Evolutionary conservation across 768 basidiomycete genomes (phyloP).

Genomic region (Cystobasidium tubakii): DNA sequence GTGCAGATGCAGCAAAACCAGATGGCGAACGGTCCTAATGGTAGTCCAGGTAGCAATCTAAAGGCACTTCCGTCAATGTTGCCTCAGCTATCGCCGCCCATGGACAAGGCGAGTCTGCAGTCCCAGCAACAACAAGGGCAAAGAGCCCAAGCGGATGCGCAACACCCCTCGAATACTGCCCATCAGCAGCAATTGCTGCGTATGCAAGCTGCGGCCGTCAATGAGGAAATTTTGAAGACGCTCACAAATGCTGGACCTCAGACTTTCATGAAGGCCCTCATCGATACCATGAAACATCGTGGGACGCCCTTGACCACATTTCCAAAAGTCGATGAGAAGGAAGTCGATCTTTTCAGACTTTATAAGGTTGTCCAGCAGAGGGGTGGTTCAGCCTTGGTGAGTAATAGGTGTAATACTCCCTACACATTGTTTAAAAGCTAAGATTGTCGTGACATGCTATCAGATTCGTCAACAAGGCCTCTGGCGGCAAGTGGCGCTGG

Average conservation of each 20-base stretch:
- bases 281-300: constrained; percentile 44
- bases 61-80: constrained; percentile 40
- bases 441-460: not conserved
- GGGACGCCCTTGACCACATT: constrained; percentile 43
- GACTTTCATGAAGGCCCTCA: constrained; percentile 43
- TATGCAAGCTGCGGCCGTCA: constrained; percentile 6
- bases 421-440: not conserved
- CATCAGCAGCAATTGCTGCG: constrained; percentile 39
- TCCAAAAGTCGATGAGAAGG: constrained; percentile 40
- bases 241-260: constrained; percentile 27
- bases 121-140: not conserved
- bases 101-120: not conserved
- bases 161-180: not conserved
- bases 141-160: not conserved
- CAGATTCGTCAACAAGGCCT: constrained; percentile 38
- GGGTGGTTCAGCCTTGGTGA: constrained; percentile 38
- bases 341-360: constrained; percentile 44
- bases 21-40: not conserved
- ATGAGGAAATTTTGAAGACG: constrained; percentile 33
- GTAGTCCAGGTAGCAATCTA: constrained; percentile 9
- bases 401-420: not conserved
- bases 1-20: constrained; percentile 14
- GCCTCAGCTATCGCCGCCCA: constrained; percentile 16
- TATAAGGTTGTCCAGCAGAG: constrained; percentile 40
- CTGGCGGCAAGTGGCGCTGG: constrained; percentile 42